These are phyloP conservation scores for Nepenthes gracilis DNA, from an alignment of 148 eudicot species.

Conservation along the genomic window DNA sequence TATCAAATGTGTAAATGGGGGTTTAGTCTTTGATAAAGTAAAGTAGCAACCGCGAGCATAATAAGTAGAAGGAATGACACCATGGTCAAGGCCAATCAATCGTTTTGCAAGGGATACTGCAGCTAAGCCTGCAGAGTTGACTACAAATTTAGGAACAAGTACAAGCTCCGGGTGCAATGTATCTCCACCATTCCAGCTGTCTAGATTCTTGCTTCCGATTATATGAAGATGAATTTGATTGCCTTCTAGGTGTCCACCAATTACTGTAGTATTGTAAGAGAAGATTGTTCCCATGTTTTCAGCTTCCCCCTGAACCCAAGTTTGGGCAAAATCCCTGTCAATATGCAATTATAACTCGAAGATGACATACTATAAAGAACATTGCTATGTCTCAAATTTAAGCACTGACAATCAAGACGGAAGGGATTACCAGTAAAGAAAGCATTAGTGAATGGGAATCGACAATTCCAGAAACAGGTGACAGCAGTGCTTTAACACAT, in stretches of 20 bases:
- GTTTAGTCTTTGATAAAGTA: conserved; percentile 48
- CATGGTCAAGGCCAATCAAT: conserved; percentile 31
- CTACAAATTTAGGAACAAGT: conserved; percentile 62
- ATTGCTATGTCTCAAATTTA: not conserved
- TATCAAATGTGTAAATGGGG: conserved; percentile 68
- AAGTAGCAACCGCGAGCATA: conserved; percentile 93
- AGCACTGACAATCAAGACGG: conserved; percentile 2
- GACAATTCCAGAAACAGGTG: conserved; percentile 80
- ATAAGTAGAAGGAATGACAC: conserved; percentile 34
- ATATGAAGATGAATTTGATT: conserved; percentile 48
- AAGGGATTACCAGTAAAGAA: conserved; percentile 50
- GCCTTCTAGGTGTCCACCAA: conserved; percentile 53
- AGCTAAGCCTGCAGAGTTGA: conserved; percentile 76
- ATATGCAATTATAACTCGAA: conserved; percentile 22
- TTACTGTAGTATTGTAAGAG: conserved; percentile 71
- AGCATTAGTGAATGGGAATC: conserved; percentile 81
- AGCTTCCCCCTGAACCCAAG: conserved; percentile 89
- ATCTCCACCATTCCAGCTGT: conserved; percentile 23
- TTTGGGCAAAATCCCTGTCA: conserved; percentile 49
- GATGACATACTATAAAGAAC: not conserved
- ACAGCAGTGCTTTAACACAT: conserved; percentile 65
- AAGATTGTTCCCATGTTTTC: conserved; percentile 71
- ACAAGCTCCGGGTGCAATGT: conserved; percentile 46
- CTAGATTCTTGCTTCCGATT: conserved; percentile 42
- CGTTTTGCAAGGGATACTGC: conserved; percentile 62